Evolutionary conservation across 1,284 basidiomycete species (phyloP).

Genomic region (Ceratobasidium sp.): DNA sequence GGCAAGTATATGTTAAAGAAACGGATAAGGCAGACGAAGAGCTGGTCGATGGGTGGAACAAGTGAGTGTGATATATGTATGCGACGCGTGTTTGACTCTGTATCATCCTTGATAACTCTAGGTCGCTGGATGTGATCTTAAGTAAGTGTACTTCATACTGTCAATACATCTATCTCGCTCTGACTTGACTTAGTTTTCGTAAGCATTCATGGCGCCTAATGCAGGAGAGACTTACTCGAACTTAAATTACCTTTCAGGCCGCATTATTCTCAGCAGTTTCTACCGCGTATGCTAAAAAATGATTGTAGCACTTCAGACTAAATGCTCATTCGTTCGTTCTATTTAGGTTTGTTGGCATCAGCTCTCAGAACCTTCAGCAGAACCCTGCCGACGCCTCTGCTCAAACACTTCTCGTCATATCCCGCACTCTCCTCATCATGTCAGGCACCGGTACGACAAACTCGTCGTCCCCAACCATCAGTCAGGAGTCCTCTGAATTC

Average conservation of each 20-base stretch:
- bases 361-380: too few relatives aligned
- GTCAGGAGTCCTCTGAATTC: not conserved
- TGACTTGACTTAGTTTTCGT: constrained; percentile 21
- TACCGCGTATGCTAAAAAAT: constrained; percentile 19
- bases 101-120: not conserved
- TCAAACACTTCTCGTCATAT: constrained; percentile 1
- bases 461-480: not conserved
- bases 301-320: too few relatives aligned
- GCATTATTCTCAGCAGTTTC: constrained; percentile 36
- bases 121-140: constrained; percentile 17
- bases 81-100: not conserved
- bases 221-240: too few relatives aligned
- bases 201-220: too few relatives aligned
- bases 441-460: not conserved
- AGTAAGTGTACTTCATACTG: not conserved
- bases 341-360: too few relatives aligned
- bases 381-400: too few relatives aligned
- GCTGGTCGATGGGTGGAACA: constrained; percentile 29
- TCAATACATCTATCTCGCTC: not conserved
- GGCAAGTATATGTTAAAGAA: constrained; percentile 26
- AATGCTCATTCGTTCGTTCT: too few relatives aligned
- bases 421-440: not conserved
- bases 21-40: constrained; percentile 21
- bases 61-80: not conserved
- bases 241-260: not conserved